These are phyloP conservation scores for Mycena sanguinolenta DNA, from an alignment of 768 basidiomycete species.

Conservation along the genomic window DNA sequence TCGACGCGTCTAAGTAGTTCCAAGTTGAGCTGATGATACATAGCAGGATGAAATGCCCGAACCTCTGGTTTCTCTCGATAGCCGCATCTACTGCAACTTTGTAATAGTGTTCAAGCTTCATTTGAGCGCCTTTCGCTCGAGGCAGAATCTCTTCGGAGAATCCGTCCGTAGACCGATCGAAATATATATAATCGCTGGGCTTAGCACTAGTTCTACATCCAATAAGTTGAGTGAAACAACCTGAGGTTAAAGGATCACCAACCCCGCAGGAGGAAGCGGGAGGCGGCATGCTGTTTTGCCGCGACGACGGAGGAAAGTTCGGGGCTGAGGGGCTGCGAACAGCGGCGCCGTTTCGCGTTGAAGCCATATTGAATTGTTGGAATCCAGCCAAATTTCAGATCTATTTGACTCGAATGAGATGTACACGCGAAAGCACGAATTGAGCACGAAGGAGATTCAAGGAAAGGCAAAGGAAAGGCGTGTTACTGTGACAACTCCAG, in stretches of 20 bases:
- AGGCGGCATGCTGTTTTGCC: conserved; percentile 28
- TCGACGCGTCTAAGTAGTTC: conserved; percentile 86
- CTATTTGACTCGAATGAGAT: not conserved
- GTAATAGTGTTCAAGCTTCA: conserved; percentile 97
- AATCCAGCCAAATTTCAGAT: conserved; percentile 16
- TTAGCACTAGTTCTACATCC: not conserved
- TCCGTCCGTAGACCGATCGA: conserved; percentile 45
- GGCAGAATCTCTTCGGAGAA: conserved; percentile 88
- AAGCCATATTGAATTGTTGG: conserved; percentile 21
- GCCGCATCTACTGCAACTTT: conserved; percentile 97
- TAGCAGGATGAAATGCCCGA: conserved; percentile 17
- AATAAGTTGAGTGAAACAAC: not conserved
- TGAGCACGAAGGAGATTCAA: not conserved
- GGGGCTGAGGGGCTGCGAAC: conserved; percentile 30
- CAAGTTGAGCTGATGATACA: conserved; percentile 1
- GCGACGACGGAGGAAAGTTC: conserved; percentile 36
- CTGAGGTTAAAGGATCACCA: not conserved
- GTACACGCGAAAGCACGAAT: conserved; percentile 4
- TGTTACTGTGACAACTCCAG: not conserved
- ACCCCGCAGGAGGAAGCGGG: conserved; percentile 20
- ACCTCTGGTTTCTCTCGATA: conserved; percentile 94
- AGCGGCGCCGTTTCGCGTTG: conserved; percentile 21
- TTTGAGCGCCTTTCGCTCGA: conserved; percentile 90
- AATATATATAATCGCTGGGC: conserved; percentile 1
- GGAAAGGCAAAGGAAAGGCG: not conserved